phyloP scores from a whole-genome alignment of 73 alveolate genomes.

The Symbiodinium natans region DNA sequence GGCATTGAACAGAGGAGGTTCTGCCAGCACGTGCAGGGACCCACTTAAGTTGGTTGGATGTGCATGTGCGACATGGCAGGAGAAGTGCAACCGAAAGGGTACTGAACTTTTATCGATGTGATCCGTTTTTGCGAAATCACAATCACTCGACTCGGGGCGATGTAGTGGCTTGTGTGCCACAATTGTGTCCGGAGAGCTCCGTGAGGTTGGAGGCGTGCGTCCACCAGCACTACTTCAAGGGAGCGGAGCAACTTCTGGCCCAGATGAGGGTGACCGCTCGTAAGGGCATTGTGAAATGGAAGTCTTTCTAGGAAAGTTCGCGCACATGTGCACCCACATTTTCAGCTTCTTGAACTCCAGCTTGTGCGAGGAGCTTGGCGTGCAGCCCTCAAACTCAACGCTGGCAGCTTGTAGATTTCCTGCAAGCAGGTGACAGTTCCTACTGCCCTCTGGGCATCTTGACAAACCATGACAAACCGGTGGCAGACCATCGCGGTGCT shows the following conservation, averaged over 20 bases:
- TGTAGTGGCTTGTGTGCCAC: not conserved
- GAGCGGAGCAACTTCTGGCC: constrained; percentile 60
- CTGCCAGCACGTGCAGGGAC: not conserved
- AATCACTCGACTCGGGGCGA: not conserved
- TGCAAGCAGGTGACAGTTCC: not conserved
- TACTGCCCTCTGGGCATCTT: too few species aligned
- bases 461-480: too few species aligned
- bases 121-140: not conserved
- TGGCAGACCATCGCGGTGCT: too few species aligned
- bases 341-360: too few species aligned
- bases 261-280: constrained; percentile 35
- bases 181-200: too few species aligned
- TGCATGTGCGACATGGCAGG: too few species aligned
- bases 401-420: constrained; percentile 51
- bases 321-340: too few species aligned
- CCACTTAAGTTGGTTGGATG: not conserved
- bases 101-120: too few species aligned
- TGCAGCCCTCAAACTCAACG: constrained; percentile 50
- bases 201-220: constrained; percentile 70
- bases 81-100: too few species aligned
- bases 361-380: constrained; percentile 39
- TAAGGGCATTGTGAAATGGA: not conserved
- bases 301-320: too few species aligned
- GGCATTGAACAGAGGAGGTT: not conserved
- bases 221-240: constrained; percentile 15